Percentiles rank a stretch among this genome's conserved stretches.
Evolutionary conservation across 208 protist species (phyloP).

Genomic region (Crithidia fasciculata): DNA sequence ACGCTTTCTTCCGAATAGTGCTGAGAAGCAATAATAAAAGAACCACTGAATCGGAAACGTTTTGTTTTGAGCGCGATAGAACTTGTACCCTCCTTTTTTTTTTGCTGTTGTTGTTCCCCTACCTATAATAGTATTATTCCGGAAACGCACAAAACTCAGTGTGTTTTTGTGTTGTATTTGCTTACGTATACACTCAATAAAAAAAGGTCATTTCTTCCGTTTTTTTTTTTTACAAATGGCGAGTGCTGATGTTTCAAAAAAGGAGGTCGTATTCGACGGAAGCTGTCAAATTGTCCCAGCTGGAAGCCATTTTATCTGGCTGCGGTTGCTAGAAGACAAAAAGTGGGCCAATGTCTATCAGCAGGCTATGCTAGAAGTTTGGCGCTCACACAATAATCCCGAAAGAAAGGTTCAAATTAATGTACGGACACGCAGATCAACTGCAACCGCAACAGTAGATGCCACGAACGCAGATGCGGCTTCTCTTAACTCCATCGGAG

Average conservation of each 20-base stretch:
- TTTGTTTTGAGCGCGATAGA: no score
- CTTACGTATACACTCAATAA: not conserved
- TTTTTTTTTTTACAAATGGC: conserved; percentile 16
- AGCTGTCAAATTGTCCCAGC: conserved; percentile 43
- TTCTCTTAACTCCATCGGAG: conserved; percentile 45
- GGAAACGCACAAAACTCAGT: no score
- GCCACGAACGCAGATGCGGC: not conserved
- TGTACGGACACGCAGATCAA: conserved; percentile 22
- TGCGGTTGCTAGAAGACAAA: conserved; percentile 55
- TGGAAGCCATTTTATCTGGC: conserved; percentile 63
- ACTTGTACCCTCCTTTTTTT: no score
- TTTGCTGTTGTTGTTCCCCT: no score
- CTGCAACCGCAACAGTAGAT: not conserved
- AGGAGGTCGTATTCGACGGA: conserved; percentile 24
- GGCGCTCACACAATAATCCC: conserved; percentile 39
- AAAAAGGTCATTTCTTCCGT: not conserved
- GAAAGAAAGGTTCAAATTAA: conserved; percentile 20
- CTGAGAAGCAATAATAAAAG: no score
- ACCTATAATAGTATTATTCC: no score
- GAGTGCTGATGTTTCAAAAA: conserved; percentile 14
- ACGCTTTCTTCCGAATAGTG: no score
- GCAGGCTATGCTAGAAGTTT: conserved; percentile 39
- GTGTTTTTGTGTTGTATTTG: not conserved
- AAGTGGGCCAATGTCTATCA: conserved; percentile 56
- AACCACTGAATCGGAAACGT: no score